Base-by-base conservation (phyloP, 2,329 filamentous ascomycete species). In the Zymoseptoria ardabiliae region DNA sequence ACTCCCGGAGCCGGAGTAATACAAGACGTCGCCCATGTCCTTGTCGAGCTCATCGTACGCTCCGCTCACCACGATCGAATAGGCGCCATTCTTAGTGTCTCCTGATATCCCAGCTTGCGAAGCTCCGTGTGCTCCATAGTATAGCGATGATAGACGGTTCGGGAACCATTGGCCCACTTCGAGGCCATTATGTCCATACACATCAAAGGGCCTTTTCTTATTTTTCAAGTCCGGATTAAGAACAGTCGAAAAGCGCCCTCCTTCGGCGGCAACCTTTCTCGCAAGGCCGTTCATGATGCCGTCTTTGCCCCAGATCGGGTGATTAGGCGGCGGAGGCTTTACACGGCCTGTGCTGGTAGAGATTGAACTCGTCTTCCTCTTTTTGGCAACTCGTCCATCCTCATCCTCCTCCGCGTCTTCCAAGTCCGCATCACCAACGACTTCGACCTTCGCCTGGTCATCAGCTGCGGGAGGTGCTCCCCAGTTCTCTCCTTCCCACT, bases 221-320 rank as follows among this genome's bases (percentile, higher is more conserved):
- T 62, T 53, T 8, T 58, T 51, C 8, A 61, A 63, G 1, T 60
- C 50, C 5, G 58, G 57, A 22, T 65, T 61, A 11, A 65, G 51
- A 1, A 61, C 50, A 20, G 58, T 64, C 19, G 54, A 51, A 10
- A 58, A 58, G 23, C 58, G 55, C 13, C 57, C 51, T 57, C 25
- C 54, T 1, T 49, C 41, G 10, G 62, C 49, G 9, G 61, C 58
- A 1, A 45, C 51, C 19, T 58, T 62, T 6, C 54, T 53, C 3
- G 64, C 61, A 2, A 65, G 49, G 48, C 67, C 67, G 25, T 70
- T 63, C 67, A 70, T 68, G 41, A 68, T 69, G n/a, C 68, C 68
- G 5, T 63, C 13, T 3, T 19, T 13, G 19, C 68, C 67, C 60
- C 66, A 70, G 8, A 69, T 67, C 0, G 65, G 56, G 53, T 68